These are phyloP conservation scores for Cladophialophora carrionii DNA, from an alignment of 2,329 filamentous ascomycete genomes.

Conservation along the genomic window DNA sequence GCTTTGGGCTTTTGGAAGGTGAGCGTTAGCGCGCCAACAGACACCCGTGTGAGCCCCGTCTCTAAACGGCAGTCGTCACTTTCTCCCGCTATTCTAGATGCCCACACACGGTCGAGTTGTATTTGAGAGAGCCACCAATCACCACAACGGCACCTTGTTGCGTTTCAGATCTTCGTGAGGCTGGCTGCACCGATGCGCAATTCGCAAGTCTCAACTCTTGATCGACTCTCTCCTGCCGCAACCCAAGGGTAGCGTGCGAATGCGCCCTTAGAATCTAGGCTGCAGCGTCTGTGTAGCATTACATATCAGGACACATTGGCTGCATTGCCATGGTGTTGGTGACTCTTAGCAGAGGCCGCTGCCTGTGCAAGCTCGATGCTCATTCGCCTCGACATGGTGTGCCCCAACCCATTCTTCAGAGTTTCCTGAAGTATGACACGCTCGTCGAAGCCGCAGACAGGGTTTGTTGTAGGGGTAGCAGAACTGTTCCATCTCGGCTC, in stretches of 20 bases:
- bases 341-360: neutral
- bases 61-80: neutral
- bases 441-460: neutral
- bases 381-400: neutral
- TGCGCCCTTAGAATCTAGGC: neutral
- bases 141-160: neutral
- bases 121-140: constrained; percentile 5
- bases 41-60: neutral
- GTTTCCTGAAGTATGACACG: neutral
- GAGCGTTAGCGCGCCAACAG: neutral
- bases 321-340: constrained; percentile 6
- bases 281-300: constrained; percentile 3
- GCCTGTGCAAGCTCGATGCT: constrained; percentile 3
- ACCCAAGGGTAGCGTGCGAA: neutral
- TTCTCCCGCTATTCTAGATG: neutral
- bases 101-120: neutral
- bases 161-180: constrained; percentile 7
- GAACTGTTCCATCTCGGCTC: neutral
- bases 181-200: constrained; percentile 2
- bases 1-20: neutral
- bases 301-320: neutral
- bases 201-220: neutral
- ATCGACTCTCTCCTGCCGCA: neutral
- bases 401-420: constrained; percentile 1
- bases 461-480: neutral